A percentile compares a stretch with the other conserved stretches of the same genome.
phyloP scores from a whole-genome alignment of 1,139 yeast species.

The Arxiozyma bovina region DNA sequence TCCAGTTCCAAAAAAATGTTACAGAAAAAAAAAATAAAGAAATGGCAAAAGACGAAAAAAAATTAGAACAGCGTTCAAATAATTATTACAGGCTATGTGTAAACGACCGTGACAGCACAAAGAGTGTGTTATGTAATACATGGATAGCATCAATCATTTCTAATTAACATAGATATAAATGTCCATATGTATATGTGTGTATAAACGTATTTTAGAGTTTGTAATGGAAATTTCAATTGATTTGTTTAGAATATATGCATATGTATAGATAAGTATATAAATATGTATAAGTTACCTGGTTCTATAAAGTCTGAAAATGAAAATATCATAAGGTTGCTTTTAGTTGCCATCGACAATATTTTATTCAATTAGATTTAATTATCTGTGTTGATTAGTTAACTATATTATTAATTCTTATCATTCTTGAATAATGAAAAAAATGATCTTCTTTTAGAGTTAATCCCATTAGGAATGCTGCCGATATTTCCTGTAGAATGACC shows the following conservation, averaged over 20 bases:
- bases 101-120: too few relatives aligned
- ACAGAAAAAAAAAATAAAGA: too few relatives aligned
- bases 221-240: background rate
- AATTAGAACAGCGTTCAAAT: too few relatives aligned
- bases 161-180: too few relatives aligned
- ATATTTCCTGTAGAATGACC: background rate
- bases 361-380: background rate
- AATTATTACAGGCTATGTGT: too few relatives aligned
- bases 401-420: constrained; percentile 13
- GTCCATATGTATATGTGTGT: too few relatives aligned
- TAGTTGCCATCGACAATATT: background rate
- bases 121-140: too few relatives aligned
- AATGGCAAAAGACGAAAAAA: too few relatives aligned
- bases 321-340: background rate
- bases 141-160: too few relatives aligned
- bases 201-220: background rate
- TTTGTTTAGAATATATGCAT: background rate
- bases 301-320: background rate
- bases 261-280: background rate
- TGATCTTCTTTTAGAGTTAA: constrained; percentile 7
- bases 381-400: background rate
- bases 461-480: constrained; percentile 2
- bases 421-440: constrained; percentile 14
- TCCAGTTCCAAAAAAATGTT: too few relatives aligned
- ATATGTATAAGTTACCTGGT: background rate